phyloP scores from a whole-genome alignment of 768 basidiomycete genomes.

The Lanmaoa pseudosensibilis region DNA sequence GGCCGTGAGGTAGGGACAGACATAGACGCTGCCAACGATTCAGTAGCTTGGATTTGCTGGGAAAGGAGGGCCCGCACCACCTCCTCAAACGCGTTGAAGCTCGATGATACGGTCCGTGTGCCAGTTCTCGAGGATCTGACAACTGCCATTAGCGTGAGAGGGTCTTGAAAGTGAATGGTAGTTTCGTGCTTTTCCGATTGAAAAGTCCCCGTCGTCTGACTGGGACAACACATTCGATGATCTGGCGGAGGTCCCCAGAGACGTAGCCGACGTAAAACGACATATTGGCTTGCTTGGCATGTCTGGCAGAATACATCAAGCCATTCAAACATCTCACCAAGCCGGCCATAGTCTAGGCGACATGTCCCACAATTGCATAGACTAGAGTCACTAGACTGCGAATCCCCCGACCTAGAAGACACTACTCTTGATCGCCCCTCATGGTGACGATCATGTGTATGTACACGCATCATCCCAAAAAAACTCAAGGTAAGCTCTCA shows the following conservation, averaged over 20 bases:
- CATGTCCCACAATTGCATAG: constrained; percentile 29
- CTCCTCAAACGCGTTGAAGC: constrained; percentile 72
- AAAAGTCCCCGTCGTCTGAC: constrained; percentile 87
- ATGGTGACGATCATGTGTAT: constrained; percentile 21
- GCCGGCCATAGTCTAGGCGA: neutral
- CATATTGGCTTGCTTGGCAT: constrained; percentile 34
- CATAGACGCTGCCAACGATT: constrained; percentile 12
- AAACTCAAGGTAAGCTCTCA: constrained; percentile 13
- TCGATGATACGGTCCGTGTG: constrained; percentile 83
- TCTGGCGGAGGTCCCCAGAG: constrained; percentile 71
- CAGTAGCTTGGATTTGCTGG: constrained; percentile 38
- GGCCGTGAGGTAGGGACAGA: constrained; percentile 16
- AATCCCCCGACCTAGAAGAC: constrained; percentile 19
- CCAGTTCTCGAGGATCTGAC: constrained; percentile 84
- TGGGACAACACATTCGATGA: constrained; percentile 84
- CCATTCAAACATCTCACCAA: neutral
- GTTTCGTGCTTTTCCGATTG: constrained; percentile 84
- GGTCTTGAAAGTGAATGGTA: constrained; percentile 35
- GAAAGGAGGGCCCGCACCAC: constrained; percentile 55
- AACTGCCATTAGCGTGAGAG: neutral
- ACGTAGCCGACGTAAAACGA: constrained; percentile 79
- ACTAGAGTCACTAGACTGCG: constrained; percentile 29
- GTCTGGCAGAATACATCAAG: constrained; percentile 15
- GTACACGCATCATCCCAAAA: constrained; percentile 14
- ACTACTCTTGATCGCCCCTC: constrained; percentile 20